Percentiles rank a stretch among this genome's conserved stretches.
These are phyloP conservation scores for Mallotus nudiflorus DNA, from an alignment of 345 rosid genomes.

Conservation along the genomic window DNA sequence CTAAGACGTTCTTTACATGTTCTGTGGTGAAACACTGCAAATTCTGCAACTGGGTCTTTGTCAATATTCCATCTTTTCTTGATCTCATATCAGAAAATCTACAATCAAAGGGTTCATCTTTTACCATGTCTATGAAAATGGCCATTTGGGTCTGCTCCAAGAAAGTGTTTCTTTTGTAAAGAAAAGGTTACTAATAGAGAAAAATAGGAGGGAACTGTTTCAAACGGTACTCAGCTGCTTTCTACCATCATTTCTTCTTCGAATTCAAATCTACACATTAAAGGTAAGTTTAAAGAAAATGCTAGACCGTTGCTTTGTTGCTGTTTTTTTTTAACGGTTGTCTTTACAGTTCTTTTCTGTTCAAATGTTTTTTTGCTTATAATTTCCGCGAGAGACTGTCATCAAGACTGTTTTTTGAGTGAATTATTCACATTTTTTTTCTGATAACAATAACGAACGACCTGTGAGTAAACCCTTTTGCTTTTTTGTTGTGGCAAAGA, in stretches of 20 bases:
- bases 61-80: constrained; percentile 1
- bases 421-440: constrained; percentile 25
- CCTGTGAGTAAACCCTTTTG: constrained; percentile 42
- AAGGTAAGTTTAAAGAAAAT: constrained; percentile 40
- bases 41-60: constrained; percentile 21
- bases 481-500: constrained; percentile 44
- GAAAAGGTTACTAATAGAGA: constrained; percentile 13
- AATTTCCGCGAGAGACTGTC: background rate
- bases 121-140: constrained; percentile 6
- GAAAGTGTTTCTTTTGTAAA: constrained; percentile 19
- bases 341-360: constrained; percentile 30
- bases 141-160: constrained; percentile 14
- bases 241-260: constrained; percentile 28
- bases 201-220: constrained; percentile 49
- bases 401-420: constrained; percentile 25
- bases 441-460: constrained; percentile 48
- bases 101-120: constrained; percentile 20
- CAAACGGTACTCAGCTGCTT: constrained; percentile 26
- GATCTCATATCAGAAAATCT: constrained; percentile 1
- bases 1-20: constrained; percentile 16
- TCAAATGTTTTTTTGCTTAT: constrained; percentile 31
- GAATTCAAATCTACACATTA: constrained; percentile 42
- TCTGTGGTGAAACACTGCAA: background rate
- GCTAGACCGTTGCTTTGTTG: constrained; percentile 51
- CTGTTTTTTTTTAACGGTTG: constrained; percentile 42